phyloP scores from a whole-genome alignment of 2,329 filamentous ascomycete genomes.

The Trichoderma breve region DNA sequence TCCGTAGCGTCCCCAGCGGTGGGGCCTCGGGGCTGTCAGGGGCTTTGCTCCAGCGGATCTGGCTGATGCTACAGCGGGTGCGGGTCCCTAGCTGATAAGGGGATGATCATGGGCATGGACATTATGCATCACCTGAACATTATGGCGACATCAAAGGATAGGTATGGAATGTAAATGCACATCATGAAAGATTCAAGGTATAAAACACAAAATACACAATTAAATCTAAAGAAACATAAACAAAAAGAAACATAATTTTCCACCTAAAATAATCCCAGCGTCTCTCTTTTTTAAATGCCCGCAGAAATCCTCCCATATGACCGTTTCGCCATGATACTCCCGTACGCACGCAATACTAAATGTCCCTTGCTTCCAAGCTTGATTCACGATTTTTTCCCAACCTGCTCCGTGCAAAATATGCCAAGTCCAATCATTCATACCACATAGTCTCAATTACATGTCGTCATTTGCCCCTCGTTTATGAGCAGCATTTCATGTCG shows the following conservation, averaged over 20 bases:
- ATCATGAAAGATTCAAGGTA: not conserved
- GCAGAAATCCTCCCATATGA: not conserved
- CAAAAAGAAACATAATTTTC: not conserved
- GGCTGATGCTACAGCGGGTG: not conserved
- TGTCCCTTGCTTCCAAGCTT: not conserved
- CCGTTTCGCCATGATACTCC: not conserved
- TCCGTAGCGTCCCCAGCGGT: slow-evolving; percentile 7
- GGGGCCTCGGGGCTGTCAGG: not conserved
- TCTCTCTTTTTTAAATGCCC: not conserved
- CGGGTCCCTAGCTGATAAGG: not conserved
- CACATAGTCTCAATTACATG: not conserved
- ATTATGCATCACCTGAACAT: not conserved
- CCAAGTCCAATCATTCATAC: not conserved
- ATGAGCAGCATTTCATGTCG: not conserved
- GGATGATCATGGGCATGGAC: not conserved
- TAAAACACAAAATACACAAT: not conserved
- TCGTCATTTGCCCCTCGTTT: not conserved
- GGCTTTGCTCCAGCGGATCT: not conserved
- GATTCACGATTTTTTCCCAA: not conserved
- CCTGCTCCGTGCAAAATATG: not conserved
- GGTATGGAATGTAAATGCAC: not conserved
- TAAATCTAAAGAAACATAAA: not conserved
- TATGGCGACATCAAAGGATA: not conserved
- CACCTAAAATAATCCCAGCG: not conserved
- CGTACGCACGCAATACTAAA: not conserved